These are phyloP conservation scores for Microbotryomycetes sp. DNA, from an alignment of 1,284 basidiomycete genomes.

Conservation along the genomic window DNA sequence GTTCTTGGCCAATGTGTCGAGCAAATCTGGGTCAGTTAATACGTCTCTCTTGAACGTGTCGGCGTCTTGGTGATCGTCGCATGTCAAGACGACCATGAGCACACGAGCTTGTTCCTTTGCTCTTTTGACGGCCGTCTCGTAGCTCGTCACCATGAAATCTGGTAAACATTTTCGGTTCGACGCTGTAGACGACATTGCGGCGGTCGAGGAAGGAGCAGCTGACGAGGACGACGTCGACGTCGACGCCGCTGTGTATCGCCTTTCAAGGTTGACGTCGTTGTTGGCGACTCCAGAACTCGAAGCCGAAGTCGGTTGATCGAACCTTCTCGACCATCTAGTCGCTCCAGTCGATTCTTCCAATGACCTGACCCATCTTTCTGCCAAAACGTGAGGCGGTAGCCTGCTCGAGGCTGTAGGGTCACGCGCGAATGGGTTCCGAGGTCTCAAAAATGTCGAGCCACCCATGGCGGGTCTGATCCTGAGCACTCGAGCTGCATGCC, in stretches of 20 bases:
- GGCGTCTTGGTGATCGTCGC: constrained; percentile 82
- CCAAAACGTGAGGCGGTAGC: constrained; percentile 46
- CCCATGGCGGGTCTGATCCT: constrained; percentile 26
- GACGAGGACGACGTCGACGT: constrained; percentile 45
- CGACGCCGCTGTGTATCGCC: background rate
- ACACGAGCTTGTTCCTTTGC: constrained; percentile 67
- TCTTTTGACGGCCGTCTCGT: constrained; percentile 65
- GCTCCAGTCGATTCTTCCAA: constrained; percentile 75
- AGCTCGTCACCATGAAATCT: constrained; percentile 64
- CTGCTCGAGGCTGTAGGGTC: constrained; percentile 32
- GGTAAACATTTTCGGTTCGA: constrained; percentile 4
- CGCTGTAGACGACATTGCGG: background rate
- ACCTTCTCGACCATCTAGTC: constrained; percentile 40
- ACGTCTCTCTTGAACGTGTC: constrained; percentile 75
- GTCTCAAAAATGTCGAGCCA: constrained; percentile 13
- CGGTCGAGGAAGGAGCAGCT: background rate
- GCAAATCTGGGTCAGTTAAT: constrained; percentile 62
- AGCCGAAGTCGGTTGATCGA: too few relatives aligned
- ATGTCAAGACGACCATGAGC: constrained; percentile 75
- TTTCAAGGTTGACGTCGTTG: too few relatives aligned
- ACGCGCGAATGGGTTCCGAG: constrained; percentile 23
- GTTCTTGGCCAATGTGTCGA: constrained; percentile 59
- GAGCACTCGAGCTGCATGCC: constrained; percentile 4
- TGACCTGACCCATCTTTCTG: constrained; percentile 64
- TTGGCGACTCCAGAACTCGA: too few relatives aligned